Conservation (phyloP, 257 asterid species). For the Ligustrum vulgare region DNA sequence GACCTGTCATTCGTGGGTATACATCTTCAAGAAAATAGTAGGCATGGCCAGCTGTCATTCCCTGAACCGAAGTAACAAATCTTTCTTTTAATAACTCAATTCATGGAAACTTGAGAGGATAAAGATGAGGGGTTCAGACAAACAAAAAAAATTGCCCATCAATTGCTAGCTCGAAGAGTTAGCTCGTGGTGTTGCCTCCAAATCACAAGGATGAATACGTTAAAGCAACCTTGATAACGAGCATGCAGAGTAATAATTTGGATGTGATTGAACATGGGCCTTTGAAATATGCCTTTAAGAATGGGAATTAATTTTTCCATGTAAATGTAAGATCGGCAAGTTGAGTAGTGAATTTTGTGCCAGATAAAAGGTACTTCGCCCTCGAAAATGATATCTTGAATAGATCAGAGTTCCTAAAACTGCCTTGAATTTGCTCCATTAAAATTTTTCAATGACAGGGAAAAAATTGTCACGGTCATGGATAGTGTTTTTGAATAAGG, state of each 20-base stretch:
- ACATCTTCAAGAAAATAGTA: constrained; percentile 97
- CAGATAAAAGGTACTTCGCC: not conserved
- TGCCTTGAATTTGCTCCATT: not conserved
- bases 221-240: not conserved
- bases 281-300: not conserved
- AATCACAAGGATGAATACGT: not conserved
- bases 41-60: constrained; percentile 98
- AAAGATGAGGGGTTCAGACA: not conserved
- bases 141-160: not conserved
- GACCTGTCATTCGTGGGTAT: constrained; percentile 90
- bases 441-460: not conserved
- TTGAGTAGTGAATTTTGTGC: not conserved
- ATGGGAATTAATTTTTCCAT: not conserved
- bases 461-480: not conserved
- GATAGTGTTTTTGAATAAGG: not conserved
- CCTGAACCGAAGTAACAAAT: constrained; percentile 50
- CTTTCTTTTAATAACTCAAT: not conserved
- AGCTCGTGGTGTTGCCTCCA: not conserved
- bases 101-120: not conserved
- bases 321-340: not conserved
- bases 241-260: not conserved
- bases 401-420: not conserved
- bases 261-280: not conserved
- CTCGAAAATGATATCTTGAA: not conserved
- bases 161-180: constrained; percentile 7